These are phyloP conservation scores for Vitis cinerea DNA, from an alignment of 164 flowering plant species.

Conservation along the genomic window DNA sequence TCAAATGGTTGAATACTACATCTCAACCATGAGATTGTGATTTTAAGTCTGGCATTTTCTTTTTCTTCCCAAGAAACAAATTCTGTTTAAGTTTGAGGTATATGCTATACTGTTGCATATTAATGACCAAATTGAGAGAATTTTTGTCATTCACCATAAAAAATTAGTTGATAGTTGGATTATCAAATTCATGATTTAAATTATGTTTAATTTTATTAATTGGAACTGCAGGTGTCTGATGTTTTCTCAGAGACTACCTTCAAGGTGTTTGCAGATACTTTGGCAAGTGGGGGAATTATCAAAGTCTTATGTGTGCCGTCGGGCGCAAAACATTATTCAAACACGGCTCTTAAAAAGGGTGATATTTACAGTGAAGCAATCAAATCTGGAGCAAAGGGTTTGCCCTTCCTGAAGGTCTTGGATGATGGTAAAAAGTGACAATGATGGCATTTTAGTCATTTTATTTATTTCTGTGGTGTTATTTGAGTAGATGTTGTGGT, in stretches of 20 bases:
- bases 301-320: constrained; percentile 80
- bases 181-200: background rate
- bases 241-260: constrained; percentile 61
- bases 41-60: background rate
- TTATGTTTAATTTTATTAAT: background rate
- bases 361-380: constrained; percentile 78
- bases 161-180: background rate
- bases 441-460: background rate
- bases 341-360: constrained; percentile 88
- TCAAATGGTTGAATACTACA: background rate
- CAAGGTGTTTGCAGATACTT: constrained; percentile 79
- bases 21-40: background rate
- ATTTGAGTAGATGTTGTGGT: background rate
- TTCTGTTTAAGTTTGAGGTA: background rate
- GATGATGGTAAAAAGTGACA: constrained; percentile 50
- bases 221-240: constrained; percentile 68
- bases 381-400: constrained; percentile 93
- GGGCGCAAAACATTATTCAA: constrained; percentile 75
- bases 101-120: background rate
- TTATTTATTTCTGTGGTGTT: background rate
- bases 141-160: background rate
- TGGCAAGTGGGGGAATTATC: constrained; percentile 67
- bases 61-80: background rate
- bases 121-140: background rate
- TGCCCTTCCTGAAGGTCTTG: constrained; percentile 85